These are phyloP conservation scores for Trichosporon sp. DNA, from an alignment of 1,284 basidiomycete species.

Conservation along the genomic window DNA sequence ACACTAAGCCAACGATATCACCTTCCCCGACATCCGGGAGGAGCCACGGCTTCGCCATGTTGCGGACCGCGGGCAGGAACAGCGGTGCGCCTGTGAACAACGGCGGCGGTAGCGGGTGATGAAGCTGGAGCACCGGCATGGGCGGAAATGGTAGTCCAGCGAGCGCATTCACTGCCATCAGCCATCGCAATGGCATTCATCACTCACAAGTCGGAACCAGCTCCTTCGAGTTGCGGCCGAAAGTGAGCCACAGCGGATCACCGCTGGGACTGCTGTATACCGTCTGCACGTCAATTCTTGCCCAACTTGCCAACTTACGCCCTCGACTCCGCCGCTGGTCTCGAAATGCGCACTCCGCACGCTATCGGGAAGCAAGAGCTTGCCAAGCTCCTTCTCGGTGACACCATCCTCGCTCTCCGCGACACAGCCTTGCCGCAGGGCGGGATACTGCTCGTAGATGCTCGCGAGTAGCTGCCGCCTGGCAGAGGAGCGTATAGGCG, in stretches of 20 bases:
- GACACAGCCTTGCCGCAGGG: slow-evolving; percentile 8
- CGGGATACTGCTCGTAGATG: slow-evolving; percentile 36
- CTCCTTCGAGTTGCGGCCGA: slow-evolving; percentile 57
- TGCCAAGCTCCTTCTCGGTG: slow-evolving; percentile 37
- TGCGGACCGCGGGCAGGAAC: slow-evolving; percentile 43
- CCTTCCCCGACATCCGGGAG: slow-evolving; percentile 39
- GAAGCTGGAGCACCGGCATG: slow-evolving; percentile 38
- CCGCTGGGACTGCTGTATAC: slow-evolving; percentile 59
- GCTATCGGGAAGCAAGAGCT: slow-evolving; percentile 41
- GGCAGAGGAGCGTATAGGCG: slow-evolving; percentile 44
- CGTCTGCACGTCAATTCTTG: slow-evolving; percentile 34
- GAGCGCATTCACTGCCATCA: slow-evolving; percentile 42
- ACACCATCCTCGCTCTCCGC: slow-evolving; percentile 8
- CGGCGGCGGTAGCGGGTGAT: slow-evolving; percentile 42
- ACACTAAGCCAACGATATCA: slow-evolving; percentile 33
- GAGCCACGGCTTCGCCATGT: slow-evolving; percentile 34
- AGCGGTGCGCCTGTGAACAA: slow-evolving; percentile 52
- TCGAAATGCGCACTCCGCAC: slow-evolving; percentile 35
- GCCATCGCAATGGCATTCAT: background rate
- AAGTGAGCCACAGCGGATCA: slow-evolving; percentile 74
- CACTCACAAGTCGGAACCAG: slow-evolving; percentile 59
- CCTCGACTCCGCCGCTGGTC: slow-evolving; percentile 41
- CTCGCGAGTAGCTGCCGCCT: slow-evolving; percentile 37
- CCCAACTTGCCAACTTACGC: slow-evolving; percentile 26
- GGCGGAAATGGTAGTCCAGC: slow-evolving; percentile 22